These are phyloP conservation scores for Amniculicola lignicola DNA, from an alignment of 495 filamentous ascomycete genomes.

Conservation along the genomic window DNA sequence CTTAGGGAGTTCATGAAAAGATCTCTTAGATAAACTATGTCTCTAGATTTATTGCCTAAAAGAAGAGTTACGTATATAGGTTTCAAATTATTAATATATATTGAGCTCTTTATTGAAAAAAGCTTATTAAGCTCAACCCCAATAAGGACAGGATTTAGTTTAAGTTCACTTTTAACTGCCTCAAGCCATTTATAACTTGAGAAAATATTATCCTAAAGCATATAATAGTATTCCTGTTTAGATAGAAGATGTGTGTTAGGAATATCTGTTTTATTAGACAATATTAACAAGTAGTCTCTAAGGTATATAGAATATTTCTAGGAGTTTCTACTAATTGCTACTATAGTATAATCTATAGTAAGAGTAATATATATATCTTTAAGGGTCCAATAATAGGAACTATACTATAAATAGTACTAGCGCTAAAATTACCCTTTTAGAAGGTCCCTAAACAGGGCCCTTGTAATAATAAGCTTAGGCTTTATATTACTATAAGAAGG, in stretches of 20 bases:
- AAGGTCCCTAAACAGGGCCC: constrained; percentile 5
- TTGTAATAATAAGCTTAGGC: constrained; percentile 1
- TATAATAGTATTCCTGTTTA: constrained; percentile 8
- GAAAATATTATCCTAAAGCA: constrained; percentile 16
- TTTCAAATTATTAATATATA: no score
- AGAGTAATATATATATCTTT: constrained; percentile 7
- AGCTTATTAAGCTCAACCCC: constrained; percentile 5
- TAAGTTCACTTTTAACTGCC: constrained; percentile 15
- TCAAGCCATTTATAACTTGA: constrained; percentile 19
- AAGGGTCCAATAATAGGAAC: constrained; percentile 15
- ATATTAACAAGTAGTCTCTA: constrained; percentile 10
- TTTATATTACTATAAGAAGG: background rate
- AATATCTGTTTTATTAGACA: constrained; percentile 10
- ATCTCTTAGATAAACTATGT: constrained; percentile 14
- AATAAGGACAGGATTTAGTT: constrained; percentile 18
- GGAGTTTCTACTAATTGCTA: constrained; percentile 9
- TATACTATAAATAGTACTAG: constrained; percentile 17
- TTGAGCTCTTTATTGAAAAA: no score
- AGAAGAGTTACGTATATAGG: constrained; percentile 15
- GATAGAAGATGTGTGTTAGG: constrained; percentile 7
- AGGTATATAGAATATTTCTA: constrained; percentile 15
- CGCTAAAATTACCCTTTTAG: constrained; percentile 11
- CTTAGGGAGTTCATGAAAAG: constrained; percentile 16
- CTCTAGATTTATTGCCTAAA: constrained; percentile 14
- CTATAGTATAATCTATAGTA: background rate